Base-by-base conservation (phyloP, 1,139 yeast genomes). In the Kodamaea arcana region DNA sequence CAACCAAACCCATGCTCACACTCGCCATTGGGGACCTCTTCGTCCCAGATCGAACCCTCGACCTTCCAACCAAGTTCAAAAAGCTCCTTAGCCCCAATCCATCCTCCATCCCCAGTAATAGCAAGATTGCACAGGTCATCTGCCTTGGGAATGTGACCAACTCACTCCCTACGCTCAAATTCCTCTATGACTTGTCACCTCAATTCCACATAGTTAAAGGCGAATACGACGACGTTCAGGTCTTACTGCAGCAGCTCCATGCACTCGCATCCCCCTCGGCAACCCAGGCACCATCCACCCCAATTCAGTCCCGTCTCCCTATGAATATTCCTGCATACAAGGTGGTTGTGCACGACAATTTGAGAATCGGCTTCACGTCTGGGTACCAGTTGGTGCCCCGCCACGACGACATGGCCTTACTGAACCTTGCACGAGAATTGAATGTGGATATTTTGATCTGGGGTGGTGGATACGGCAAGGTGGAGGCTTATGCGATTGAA, bases 361-460 rank as follows among this genome's bases (percentile, higher is more conserved):
- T 92, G 39, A 77, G 80, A 38, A 80, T 92, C 32, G 98, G 97
- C 3, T 73, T 88, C 47, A 80, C 92, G 5, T 83, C 85, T 47
- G 97, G 97, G 8, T 83, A 78, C 55, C 83, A 84, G 24, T 69
- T 88, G 3, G 81, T 90, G 9, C 98, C 98, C 1, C 77, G 79
- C 42, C 78, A 79, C 30, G 98, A 92, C 51, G 95, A 97, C 3
- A 76, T 90, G 49, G 81, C 94, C 30, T 67, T 92, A 40, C 69
- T 86, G 48, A 77, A 84, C 1, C 73, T 85, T 40, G 96, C 98
- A 0, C 71, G 98, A 41, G 92, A 88, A 59, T 68, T 90, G 68
- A 95, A 90, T 54, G 97, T 86, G 30, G 97, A 92, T 58, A 75
- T 92, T 8, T 67, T 92, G 48, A 69, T 92, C n/a, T 87, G 94